Evolutionary conservation across 352 stramenopile genomes (phyloP), one percentile per base, ranked within the genome.

Genomic region (Phytophthora kernoviae): DNA sequence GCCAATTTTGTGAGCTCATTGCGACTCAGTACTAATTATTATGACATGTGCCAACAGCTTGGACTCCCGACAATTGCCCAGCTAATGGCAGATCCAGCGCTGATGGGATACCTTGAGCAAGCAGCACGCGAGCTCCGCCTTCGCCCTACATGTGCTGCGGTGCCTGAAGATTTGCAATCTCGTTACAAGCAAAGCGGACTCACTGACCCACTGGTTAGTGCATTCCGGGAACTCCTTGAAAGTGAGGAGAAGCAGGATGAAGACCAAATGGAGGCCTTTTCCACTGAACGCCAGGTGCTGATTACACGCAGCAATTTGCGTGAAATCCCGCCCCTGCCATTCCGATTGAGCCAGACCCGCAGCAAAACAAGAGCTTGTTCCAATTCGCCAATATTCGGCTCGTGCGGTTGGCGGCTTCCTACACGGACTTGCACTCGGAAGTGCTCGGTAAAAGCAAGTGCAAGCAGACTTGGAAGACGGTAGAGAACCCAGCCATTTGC

Each of bases 401-500:
- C 4, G 81, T 88, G 15, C 71, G 68, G 2, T 65, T 94, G 7
- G 74, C 84, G n/a, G 65, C 72, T 12, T 70, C 80, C 22, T 94
- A 93, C 65, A 94, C 86, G 6, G 83, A 93, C 58, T 48, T 93
- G 20, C 84, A 94, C 69, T 80, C 81, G 26, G 74, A 90, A 37
- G 77, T 91, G 7, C 64, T 91, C 27, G 70, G 73, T 12, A 81
- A 84, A 41, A 90, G 81, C 62, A 86, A 86, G 34, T 95, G 84
- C 56, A 84, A 83, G 36, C 77, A 86, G 46, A 91, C 82, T 27
- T 79, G 70, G 68, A 87, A 84, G 36, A 70, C 81, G 18, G 73
- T 90, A 14, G 87, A 95, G 58, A 90, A 91, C 49, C 84, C 87
- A 4, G 84, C 87, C 1, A 86, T 95, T 40, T 95, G 87, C 30